These are phyloP conservation scores for Chaetomium globosum DNA, from an alignment of 2,329 filamentous ascomycete species.

Conservation along the genomic window DNA sequence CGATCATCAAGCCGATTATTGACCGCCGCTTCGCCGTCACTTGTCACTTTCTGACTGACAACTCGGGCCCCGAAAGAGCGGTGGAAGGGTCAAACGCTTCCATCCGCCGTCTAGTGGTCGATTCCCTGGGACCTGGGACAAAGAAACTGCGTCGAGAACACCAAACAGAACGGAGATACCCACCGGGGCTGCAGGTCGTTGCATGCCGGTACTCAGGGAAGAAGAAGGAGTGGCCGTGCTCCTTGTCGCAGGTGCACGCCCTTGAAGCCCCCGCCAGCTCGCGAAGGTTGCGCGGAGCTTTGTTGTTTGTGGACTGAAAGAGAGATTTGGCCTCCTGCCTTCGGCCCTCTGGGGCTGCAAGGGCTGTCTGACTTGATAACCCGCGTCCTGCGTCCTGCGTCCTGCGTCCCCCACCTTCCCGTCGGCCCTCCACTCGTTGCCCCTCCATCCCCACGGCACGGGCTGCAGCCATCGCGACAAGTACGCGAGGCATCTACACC, in stretches of 20 bases:
- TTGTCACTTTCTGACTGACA: slow-evolving; percentile 47
- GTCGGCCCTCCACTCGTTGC: slow-evolving; percentile 32
- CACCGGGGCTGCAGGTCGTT: slow-evolving; percentile 45
- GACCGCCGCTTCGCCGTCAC: slow-evolving; percentile 40
- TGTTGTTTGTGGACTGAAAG: slow-evolving; percentile 48
- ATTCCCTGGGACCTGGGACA: slow-evolving; percentile 55
- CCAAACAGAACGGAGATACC: slow-evolving; percentile 37
- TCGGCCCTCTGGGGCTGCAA: slow-evolving; percentile 29
- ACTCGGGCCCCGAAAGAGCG: slow-evolving; percentile 53
- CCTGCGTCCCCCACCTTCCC: slow-evolving; percentile 33
- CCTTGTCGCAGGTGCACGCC: slow-evolving; percentile 44
- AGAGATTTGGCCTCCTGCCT: slow-evolving; percentile 39
- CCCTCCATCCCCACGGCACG: slow-evolving; percentile 41
- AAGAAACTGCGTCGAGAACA: slow-evolving; percentile 52
- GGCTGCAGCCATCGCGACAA: slow-evolving; percentile 40
- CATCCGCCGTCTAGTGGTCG: slow-evolving; percentile 47
- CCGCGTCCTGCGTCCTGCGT: slow-evolving; percentile 26
- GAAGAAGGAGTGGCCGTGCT: slow-evolving; percentile 45
- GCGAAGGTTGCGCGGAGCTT: slow-evolving; percentile 42
- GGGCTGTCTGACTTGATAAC: slow-evolving; percentile 38
- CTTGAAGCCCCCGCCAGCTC: slow-evolving; percentile 36
- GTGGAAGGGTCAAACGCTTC: slow-evolving; percentile 54
- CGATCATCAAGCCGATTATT: slow-evolving; percentile 21
- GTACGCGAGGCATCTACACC: slow-evolving; percentile 48
- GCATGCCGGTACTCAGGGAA: slow-evolving; percentile 46